phyloP scores from a whole-genome alignment of 2,329 filamentous ascomycete genomes.

The Amauroascus niger region DNA sequence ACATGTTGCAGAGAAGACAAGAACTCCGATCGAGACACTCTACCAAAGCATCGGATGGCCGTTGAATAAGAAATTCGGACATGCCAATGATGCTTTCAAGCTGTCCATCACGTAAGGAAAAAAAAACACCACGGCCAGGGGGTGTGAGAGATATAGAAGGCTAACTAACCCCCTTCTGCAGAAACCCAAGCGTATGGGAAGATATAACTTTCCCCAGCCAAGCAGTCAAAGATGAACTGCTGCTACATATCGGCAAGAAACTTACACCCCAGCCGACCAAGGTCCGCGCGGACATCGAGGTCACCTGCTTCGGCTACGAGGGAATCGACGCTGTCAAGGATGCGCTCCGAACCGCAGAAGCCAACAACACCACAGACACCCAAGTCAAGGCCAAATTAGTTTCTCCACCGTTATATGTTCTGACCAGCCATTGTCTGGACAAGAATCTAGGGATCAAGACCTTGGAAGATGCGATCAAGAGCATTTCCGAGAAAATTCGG shows the following conservation, averaged over 20 bases:
- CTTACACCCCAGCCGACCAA: slow-evolving; percentile 98
- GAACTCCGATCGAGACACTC: slow-evolving; percentile 83
- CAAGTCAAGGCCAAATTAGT: slow-evolving; percentile 98
- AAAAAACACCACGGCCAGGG: not conserved
- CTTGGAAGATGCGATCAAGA: slow-evolving; percentile 80
- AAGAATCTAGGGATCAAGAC: slow-evolving; percentile 76
- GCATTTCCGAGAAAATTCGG: slow-evolving; percentile 73
- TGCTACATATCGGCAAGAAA: slow-evolving; percentile 92
- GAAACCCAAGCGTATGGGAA: slow-evolving; percentile 91
- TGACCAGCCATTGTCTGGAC: slow-evolving; percentile 91
- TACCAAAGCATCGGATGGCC: slow-evolving; percentile 97
- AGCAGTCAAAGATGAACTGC: slow-evolving; percentile 76
- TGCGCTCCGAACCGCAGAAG: slow-evolving; percentile 82
- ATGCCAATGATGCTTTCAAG: slow-evolving; percentile 97
- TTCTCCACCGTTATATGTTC: slow-evolving; percentile 91
- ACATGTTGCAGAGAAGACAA: slow-evolving; percentile 95
- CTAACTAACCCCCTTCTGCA: slow-evolving; percentile 33
- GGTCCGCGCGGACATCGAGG: slow-evolving; percentile 93
- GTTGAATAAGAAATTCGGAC: slow-evolving; percentile 92
- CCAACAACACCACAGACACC: slow-evolving; percentile 79
- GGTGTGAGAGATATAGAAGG: too few species aligned
- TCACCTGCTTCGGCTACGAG: slow-evolving; percentile 90
- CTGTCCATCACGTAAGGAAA: slow-evolving; percentile 78
- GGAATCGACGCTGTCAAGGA: slow-evolving; percentile 97
- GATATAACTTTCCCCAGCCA: slow-evolving; percentile 83